A percentile compares a stretch with the other conserved stretches of the same genome.
These are phyloP conservation scores for Penicillium simplicissimum DNA, from an alignment of 495 filamentous ascomycete species.

Conservation along the genomic window DNA sequence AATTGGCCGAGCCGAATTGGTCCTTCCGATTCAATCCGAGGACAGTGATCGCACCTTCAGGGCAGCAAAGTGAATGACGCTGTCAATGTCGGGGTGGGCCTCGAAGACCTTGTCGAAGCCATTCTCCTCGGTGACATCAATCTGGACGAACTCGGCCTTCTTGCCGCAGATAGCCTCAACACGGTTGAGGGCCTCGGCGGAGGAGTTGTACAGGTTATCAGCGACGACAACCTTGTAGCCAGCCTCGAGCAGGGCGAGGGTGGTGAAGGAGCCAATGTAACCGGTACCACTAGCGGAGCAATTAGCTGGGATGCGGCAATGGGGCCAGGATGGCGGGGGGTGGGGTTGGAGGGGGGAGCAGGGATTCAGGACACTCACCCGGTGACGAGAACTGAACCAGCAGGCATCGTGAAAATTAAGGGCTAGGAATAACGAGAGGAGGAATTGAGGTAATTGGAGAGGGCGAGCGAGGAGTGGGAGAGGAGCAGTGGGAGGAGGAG, in stretches of 20 bases:
- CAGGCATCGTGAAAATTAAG: slow-evolving; percentile 58
- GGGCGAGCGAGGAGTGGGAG: background rate
- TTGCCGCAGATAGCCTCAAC: slow-evolving; percentile 92
- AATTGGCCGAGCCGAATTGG: background rate
- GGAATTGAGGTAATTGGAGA: background rate
- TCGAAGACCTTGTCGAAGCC: slow-evolving; percentile 85
- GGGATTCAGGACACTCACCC: slow-evolving; percentile 61
- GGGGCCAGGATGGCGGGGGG: slow-evolving; percentile 3
- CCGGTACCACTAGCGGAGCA: slow-evolving; percentile 74
- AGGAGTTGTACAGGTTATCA: slow-evolving; percentile 96
- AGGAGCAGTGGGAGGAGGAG: slow-evolving; percentile 1
- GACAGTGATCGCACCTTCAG: slow-evolving; percentile 69
- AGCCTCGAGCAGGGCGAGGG: slow-evolving; percentile 85
- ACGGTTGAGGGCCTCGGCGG: slow-evolving; percentile 81
- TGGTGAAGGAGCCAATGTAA: slow-evolving; percentile 98
- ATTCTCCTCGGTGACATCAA: slow-evolving; percentile 83
- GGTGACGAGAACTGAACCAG: slow-evolving; percentile 85
- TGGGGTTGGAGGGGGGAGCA: background rate
- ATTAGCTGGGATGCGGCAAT: slow-evolving; percentile 13
- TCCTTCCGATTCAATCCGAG: background rate
- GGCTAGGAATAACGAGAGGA: background rate
- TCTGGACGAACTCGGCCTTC: slow-evolving; percentile 78
- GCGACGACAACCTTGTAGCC: slow-evolving; percentile 95
- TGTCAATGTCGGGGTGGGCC: slow-evolving; percentile 90
- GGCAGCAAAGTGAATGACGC: slow-evolving; percentile 97